These are phyloP conservation scores for Xylaria digitata DNA, from an alignment of 2,329 filamentous ascomycete species.

Conservation along the genomic window DNA sequence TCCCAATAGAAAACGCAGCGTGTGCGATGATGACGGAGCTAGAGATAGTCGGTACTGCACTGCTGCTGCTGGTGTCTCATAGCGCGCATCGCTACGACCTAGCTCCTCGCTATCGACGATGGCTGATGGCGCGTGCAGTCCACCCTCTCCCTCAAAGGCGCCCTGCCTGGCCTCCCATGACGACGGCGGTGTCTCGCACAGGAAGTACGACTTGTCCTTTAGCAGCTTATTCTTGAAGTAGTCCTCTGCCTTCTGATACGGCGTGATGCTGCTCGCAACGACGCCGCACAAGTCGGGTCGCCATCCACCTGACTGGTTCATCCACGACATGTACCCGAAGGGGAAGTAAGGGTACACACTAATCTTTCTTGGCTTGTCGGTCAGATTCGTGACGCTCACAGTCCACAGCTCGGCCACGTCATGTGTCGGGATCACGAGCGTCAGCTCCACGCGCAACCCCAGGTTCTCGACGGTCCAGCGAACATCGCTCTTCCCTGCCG, in stretches of 20 bases:
- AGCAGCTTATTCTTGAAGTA: constrained; percentile 68
- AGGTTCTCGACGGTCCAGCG: constrained; percentile 64
- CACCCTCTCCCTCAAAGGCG: constrained; percentile 67
- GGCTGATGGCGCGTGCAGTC: constrained; percentile 63
- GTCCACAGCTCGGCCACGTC: constrained; percentile 68
- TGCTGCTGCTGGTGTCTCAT: constrained; percentile 65
- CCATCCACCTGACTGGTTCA: constrained; percentile 69
- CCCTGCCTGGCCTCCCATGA: constrained; percentile 65
- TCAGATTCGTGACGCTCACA: constrained; percentile 63
- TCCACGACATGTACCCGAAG: constrained; percentile 71
- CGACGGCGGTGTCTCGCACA: constrained; percentile 62
- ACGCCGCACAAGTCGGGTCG: constrained; percentile 60
- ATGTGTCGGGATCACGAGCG: constrained; percentile 61
- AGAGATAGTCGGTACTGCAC: constrained; percentile 63
- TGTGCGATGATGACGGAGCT: constrained; percentile 53
- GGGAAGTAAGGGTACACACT: constrained; percentile 68
- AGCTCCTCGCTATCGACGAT: constrained; percentile 53
- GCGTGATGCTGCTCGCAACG: constrained; percentile 64
- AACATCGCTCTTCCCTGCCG: constrained; percentile 65
- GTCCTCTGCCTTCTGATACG: constrained; percentile 67
- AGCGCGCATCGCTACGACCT: constrained; percentile 61
- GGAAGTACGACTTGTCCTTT: constrained; percentile 68
- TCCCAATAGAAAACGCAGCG: constrained; percentile 67
- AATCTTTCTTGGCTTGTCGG: constrained; percentile 57
- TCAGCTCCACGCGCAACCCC: constrained; percentile 64